Evolutionary conservation across 352 stramenopile species (phyloP).

Genomic region (Elongisporangium undulatum): DNA sequence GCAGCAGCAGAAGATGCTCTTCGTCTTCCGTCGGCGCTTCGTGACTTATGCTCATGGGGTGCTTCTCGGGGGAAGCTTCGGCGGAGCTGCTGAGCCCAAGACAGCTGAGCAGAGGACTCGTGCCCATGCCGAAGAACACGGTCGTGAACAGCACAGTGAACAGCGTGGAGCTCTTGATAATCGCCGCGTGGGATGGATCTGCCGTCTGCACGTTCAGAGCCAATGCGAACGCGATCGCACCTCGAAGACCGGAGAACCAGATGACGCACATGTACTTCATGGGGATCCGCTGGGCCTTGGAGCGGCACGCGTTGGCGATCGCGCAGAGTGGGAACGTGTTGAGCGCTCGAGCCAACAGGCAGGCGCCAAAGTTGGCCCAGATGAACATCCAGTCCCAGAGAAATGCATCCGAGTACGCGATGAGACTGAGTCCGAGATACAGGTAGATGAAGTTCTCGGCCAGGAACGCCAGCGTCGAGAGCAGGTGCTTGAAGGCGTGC

Average conservation of each 20-base stretch:
- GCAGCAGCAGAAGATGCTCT: slow-evolving; percentile 13
- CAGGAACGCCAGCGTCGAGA: slow-evolving; percentile 58
- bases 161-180: slow-evolving; percentile 63
- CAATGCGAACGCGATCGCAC: slow-evolving; percentile 91
- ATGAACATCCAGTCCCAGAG: slow-evolving; percentile 70
- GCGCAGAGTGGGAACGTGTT: slow-evolving; percentile 76
- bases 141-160: slow-evolving; percentile 66
- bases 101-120: slow-evolving; percentile 30
- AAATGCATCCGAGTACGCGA: slow-evolving; percentile 56
- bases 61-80: slow-evolving; percentile 6
- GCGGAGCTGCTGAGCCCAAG: slow-evolving; percentile 18
- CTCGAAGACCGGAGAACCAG: slow-evolving; percentile 91
- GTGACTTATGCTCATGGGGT: slow-evolving; percentile 7
- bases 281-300: slow-evolving; percentile 30
- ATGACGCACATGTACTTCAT: slow-evolving; percentile 79
- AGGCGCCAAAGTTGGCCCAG: slow-evolving; percentile 37
- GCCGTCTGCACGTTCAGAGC: slow-evolving; percentile 61
- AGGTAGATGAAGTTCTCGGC: slow-evolving; percentile 74
- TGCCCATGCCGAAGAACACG: slow-evolving; percentile 45
- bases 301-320: slow-evolving; percentile 44
- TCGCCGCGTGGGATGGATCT: slow-evolving; percentile 34
- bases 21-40: slow-evolving; percentile 8
- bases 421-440: slow-evolving; percentile 67
- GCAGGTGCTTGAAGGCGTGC: slow-evolving; percentile 52
- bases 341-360: slow-evolving; percentile 43